phyloP scores from a whole-genome alignment of 306 rosid species.

The Trichosanthes truncata region DNA sequence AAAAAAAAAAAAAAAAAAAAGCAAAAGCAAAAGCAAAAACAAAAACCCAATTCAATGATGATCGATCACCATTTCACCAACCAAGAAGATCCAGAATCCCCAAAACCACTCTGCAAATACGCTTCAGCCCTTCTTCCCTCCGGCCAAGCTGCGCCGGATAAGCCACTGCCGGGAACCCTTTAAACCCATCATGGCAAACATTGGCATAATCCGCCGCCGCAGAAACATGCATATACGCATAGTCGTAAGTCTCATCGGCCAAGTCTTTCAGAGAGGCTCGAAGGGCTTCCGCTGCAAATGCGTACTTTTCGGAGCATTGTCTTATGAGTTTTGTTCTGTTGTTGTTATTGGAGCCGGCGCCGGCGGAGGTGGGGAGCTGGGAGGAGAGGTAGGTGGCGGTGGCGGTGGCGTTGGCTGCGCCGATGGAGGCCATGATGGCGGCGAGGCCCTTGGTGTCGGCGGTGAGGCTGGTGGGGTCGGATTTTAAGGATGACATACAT shows the following conservation, averaged over 20 bases:
- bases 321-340: slow-evolving; percentile 32
- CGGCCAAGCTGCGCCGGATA: slow-evolving; percentile 56
- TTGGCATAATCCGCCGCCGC: slow-evolving; percentile 86
- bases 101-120: slow-evolving; percentile 68
- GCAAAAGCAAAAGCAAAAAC: background rate
- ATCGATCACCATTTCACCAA: slow-evolving; percentile 13
- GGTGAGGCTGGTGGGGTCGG: slow-evolving; percentile 42
- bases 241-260: slow-evolving; percentile 49
- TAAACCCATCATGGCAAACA: slow-evolving; percentile 64
- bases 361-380: slow-evolving; percentile 24
- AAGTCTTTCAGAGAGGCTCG: slow-evolving; percentile 45
- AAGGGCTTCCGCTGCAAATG: slow-evolving; percentile 54
- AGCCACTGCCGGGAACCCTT: slow-evolving; percentile 26
- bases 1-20: background rate
- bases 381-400: slow-evolving; percentile 68
- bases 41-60: background rate
- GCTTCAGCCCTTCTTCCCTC: slow-evolving; percentile 66
- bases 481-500: slow-evolving; percentile 60
- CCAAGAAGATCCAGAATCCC: slow-evolving; percentile 64
- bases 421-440: slow-evolving; percentile 46
- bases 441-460: slow-evolving; percentile 75
- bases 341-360: slow-evolving; percentile 19
- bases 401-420: slow-evolving; percentile 54
- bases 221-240: slow-evolving; percentile 58
- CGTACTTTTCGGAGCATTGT: slow-evolving; percentile 69